Percentiles rank a stretch among this genome's conserved stretches.
Conservation (phyloP, 805 yeast species). For the Pichia rugopelliculosa region DNA sequence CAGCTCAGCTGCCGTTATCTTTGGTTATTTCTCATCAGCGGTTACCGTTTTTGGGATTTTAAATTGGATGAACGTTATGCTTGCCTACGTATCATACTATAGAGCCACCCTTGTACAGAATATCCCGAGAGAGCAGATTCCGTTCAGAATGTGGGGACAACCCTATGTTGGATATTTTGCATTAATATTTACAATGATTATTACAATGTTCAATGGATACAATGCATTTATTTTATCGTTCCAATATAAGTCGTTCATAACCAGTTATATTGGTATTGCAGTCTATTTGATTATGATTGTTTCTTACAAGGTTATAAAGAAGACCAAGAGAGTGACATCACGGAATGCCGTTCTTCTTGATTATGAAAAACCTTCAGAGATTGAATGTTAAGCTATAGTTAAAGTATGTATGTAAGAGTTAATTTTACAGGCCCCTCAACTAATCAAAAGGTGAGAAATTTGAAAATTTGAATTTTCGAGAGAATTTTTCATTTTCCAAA, state of each 20-base stretch:
- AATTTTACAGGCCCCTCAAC: too few species aligned
- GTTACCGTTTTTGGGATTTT: conserved; percentile 18
- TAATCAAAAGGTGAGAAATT: too few species aligned
- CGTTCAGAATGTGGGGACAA: conserved; percentile 16
- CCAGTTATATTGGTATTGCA: conserved; percentile 14
- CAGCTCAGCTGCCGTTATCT: conserved; percentile 10
- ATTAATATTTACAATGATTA: conserved; percentile 7
- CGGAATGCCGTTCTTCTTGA: background rate
- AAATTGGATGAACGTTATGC: conserved; percentile 16
- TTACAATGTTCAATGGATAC: conserved; percentile 17
- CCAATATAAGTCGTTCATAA: conserved; percentile 14
- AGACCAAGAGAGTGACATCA: conserved; percentile 4
- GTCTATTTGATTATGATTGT: conserved; percentile 3
- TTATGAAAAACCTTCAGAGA: too few species aligned
- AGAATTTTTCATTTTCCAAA: too few species aligned
- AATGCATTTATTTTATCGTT: conserved; percentile 13
- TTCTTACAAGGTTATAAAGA: conserved; percentile 3
- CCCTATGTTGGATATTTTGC: conserved; percentile 15
- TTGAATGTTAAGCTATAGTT: too few species aligned
- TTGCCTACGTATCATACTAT: conserved; percentile 13
- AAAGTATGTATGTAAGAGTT: too few species aligned
- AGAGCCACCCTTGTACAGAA: conserved; percentile 13
- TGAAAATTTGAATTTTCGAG: too few species aligned
- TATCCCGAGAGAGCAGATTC: conserved; percentile 14
- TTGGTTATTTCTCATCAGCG: conserved; percentile 16